Base-by-base conservation (phyloP, 176 grass and related monocot genomes). In the Juncus effusus region DNA sequence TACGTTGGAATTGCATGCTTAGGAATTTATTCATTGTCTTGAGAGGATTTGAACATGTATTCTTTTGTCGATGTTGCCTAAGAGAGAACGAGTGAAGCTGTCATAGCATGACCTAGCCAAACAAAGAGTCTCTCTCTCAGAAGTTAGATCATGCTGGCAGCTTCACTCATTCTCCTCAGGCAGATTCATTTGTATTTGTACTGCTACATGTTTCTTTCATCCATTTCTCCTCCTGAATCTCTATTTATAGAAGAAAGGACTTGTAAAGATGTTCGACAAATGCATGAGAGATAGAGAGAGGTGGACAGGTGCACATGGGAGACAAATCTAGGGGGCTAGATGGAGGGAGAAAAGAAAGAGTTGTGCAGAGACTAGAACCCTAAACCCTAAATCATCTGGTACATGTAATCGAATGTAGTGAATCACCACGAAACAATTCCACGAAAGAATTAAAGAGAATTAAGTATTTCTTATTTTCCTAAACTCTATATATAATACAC, bases 111-210 rank as follows among this genome's bases (percentile, higher is more conserved):
- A 87, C 86, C 89, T 87, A 85, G 60, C 82, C 70, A 61, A 1
- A 16, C 72, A 59, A 47, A 44, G 55, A 61, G 42, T 16, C 51
- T 74, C 16, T 14, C 0, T 64, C 13, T 52, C 15, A 16, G 3
- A 47, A 62, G 86, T 70, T 83, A 94, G 85, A 94, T 94, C 90
- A 88, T 94, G 90, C 90, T 94, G 90, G 90, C 90, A 88, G 90
- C 90, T 94, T 94, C 89, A 94, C 79, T 76, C 66, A 66, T 90
- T 90, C 83, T 40, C 80, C 76, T 64, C 75, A 80, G 74, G 83
- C 85, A 39, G 57, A 36, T 50, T 74, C 70, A 13, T 60, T 76
- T 64, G 49, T 65, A 42, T 9, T 47, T 28, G 44, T 6, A 6
- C 44, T 47, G 44, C 6, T 47, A 57, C 41, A 63, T 6, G 51